Evolutionary conservation across 2,329 filamentous ascomycete genomes (phyloP).

Genomic region (Cucurbitaria berberidis): DNA sequence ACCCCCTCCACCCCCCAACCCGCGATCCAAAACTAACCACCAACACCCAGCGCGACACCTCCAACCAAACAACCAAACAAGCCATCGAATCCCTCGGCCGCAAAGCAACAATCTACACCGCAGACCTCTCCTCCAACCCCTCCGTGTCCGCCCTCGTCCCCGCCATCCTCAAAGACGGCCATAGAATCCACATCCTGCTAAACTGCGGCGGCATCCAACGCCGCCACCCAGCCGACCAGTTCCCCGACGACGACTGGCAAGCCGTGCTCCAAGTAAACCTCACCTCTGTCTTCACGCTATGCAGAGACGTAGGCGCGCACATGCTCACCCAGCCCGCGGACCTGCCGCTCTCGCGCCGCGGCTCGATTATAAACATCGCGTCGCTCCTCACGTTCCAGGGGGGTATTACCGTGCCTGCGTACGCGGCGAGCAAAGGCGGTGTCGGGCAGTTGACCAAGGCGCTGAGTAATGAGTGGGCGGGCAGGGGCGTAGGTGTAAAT

Average conservation of each 20-base stretch:
- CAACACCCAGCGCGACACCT: constrained; percentile 58
- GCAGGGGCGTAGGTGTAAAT: constrained; percentile 82
- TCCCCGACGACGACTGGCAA: constrained; percentile 79
- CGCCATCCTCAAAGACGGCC: constrained; percentile 65
- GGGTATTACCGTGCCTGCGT: constrained; percentile 85
- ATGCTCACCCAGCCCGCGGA: constrained; percentile 67
- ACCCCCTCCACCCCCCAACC: background rate
- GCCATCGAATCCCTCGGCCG: constrained; percentile 70
- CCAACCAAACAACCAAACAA: constrained; percentile 63
- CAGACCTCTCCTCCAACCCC: constrained; percentile 68
- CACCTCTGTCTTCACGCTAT: constrained; percentile 77
- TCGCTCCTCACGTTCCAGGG: constrained; percentile 84
- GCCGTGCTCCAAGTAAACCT: constrained; percentile 88
- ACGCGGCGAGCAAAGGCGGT: constrained; percentile 84
- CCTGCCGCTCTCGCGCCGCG: constrained; percentile 61
- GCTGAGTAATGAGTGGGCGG: constrained; percentile 84
- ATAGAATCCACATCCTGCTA: constrained; percentile 75
- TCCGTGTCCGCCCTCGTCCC: constrained; percentile 68
- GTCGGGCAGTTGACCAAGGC: constrained; percentile 85
- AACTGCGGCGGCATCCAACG: constrained; percentile 89
- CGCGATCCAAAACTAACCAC: constrained; percentile 3
- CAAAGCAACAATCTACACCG: constrained; percentile 70
- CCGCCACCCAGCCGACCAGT: constrained; percentile 75
- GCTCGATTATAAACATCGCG: constrained; percentile 83
- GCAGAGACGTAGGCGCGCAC: constrained; percentile 78